These are phyloP conservation scores for Trichothecium roseum DNA, from an alignment of 2,329 filamentous ascomycete species.

Conservation along the genomic window DNA sequence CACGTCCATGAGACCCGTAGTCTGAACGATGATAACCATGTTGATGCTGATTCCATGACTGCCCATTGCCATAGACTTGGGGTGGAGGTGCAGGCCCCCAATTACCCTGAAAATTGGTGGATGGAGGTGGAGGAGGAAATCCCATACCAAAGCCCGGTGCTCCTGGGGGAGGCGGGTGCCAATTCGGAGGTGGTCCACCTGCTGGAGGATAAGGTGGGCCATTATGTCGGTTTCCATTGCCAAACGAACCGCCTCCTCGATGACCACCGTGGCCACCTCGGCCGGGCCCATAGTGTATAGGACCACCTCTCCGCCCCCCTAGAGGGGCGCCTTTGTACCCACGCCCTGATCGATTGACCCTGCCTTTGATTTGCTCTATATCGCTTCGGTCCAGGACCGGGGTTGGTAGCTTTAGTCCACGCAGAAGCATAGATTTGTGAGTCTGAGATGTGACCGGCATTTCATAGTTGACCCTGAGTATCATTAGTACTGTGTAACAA, in stretches of 20 bases:
- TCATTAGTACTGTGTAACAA: slow-evolving; percentile 15
- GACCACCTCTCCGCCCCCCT: slow-evolving; percentile 13
- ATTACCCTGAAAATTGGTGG: slow-evolving; percentile 10
- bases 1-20: too few species aligned
- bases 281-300: slow-evolving; percentile 16
- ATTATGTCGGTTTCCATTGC: slow-evolving; percentile 4
- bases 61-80: too few species aligned
- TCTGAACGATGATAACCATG: too few species aligned
- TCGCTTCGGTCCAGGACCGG: slow-evolving; percentile 67
- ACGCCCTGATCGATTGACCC: slow-evolving; percentile 41
- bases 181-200: slow-evolving; percentile 5
- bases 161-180: slow-evolving; percentile 20
- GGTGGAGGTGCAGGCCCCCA: too few species aligned
- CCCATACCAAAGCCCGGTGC: slow-evolving; percentile 21
- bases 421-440: slow-evolving; percentile 91
- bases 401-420: slow-evolving; percentile 64
- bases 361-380: slow-evolving; percentile 60
- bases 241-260: slow-evolving; percentile 2
- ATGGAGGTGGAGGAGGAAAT: slow-evolving; percentile 20
- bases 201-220: slow-evolving; percentile 3
- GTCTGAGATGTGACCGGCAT: slow-evolving; percentile 62
- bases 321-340: slow-evolving; percentile 15
- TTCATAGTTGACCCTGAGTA: slow-evolving; percentile 66
- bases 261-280: slow-evolving; percentile 4
- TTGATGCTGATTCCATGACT: too few species aligned